Evolutionary conservation across 805 yeast genomes (phyloP), one percentile per base, ranked within the genome.

Genomic region (Debaryomyces maramus): DNA sequence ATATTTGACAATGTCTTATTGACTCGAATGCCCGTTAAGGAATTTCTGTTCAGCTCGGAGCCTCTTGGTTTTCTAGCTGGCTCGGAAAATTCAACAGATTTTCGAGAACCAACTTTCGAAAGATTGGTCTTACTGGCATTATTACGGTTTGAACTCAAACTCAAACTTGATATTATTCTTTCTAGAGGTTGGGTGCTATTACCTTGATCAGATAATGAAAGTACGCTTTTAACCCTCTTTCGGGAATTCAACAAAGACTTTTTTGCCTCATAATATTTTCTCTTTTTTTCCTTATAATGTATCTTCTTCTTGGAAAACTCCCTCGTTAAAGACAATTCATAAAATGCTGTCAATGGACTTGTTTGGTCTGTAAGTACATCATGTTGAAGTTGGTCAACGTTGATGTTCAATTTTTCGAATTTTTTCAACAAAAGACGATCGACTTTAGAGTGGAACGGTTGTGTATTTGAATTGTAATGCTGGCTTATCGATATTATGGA

Each of bases 341-440:
- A 88, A 41, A 83, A 71, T 0, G 91, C 96, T 10, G 85, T 78
- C 11, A 85, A 63, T 0, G 88, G 69, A 59, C 86, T 93, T 61
- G 87, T 78, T 41, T 82, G 79, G 34, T 75, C 73, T 41, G 74
- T 70, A 20, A 63, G 52, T 3, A 88, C 80, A 20, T 85, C 76
- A 6, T 74, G 66, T 48, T 78, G 79, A 22, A 89, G 63, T 1
- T 72, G 60, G 10, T 80, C 83, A 2, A 75, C 70, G 54, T 85
- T 86, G 26, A 88, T 65, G n/a, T 87, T 84, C 18, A 79, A 59
- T 41, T 78, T 72, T 32, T 74, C 73, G 35, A 88, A 52, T 35
- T 75, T 74, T 43, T 83, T 82, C 34, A 88, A 56, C 17, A 87
- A 53, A 16, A 75, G 69, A 44, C 75, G 78, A 48, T 85, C 96